These are phyloP conservation scores for Cryphonectria naterciae DNA, from an alignment of 2,329 filamentous ascomycete genomes.

Conservation along the genomic window DNA sequence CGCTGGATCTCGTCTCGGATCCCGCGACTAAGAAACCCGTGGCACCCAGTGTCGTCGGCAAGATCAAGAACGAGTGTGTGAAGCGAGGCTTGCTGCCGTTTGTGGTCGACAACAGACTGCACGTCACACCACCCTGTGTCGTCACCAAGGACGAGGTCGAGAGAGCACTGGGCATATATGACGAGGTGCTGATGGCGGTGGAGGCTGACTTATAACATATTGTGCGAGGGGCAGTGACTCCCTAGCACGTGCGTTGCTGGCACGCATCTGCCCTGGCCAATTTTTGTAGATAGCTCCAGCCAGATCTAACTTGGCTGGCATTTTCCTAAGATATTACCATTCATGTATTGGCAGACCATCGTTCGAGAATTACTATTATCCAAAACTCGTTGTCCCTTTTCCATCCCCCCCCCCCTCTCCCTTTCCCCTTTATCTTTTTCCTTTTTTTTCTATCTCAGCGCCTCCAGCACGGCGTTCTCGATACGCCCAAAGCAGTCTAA, in stretches of 20 bases:
- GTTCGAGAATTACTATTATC: background rate
- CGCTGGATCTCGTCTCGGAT: constrained; percentile 26
- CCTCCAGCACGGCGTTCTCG: constrained; percentile 31
- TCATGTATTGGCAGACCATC: too few relatives aligned
- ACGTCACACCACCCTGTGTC: constrained; percentile 23
- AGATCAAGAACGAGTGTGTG: constrained; percentile 23
- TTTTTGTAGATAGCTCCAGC: too few relatives aligned
- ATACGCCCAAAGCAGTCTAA: constrained; percentile 39
- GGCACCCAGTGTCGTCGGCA: constrained; percentile 16
- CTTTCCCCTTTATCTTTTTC: too few relatives aligned
- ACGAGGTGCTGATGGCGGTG: constrained; percentile 19
- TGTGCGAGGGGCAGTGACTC: background rate
- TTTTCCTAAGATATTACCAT: too few relatives aligned
- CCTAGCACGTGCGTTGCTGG: too few relatives aligned
- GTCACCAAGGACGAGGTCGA: constrained; percentile 24
- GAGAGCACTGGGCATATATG: constrained; percentile 27
- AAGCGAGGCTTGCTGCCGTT: constrained; percentile 24
- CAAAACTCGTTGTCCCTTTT: background rate
- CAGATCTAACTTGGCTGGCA: too few relatives aligned
- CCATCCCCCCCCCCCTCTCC: too few relatives aligned
- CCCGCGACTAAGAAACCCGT: constrained; percentile 23
- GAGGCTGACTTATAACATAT: constrained; percentile 15
- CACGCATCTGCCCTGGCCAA: too few relatives aligned
- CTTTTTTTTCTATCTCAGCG: background rate
- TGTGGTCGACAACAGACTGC: constrained; percentile 28